Base-by-base conservation (phyloP, 2,329 filamentous ascomycete species). In the Aspergillus chevalieri region DNA sequence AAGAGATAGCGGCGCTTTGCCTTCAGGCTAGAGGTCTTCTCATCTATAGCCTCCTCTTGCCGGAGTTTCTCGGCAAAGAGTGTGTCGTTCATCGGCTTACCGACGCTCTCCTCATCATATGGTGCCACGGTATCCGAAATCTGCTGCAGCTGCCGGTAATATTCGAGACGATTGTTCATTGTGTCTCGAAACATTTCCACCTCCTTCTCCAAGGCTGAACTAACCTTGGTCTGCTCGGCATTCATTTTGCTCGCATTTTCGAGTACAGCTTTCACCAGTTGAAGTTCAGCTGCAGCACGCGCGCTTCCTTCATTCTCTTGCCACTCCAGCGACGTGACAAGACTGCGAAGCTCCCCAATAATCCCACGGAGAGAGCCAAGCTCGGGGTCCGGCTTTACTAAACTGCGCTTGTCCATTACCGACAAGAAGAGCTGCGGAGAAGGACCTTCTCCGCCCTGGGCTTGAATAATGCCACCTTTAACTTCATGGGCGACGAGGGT, bases 71-170 rank as follows among this genome's bases (percentile, higher is more conserved):
- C 59, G 7, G 65, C 57, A 34, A 77, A 74, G 17, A 81, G 71
- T 6, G 58, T 60, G 9, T 72, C 65, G 41, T 86, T 78, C 9
- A 85, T 73, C 2, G 74, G 74, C 10, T 80, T 74, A 19, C 84
- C 78, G 19, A 80, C 71, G 46, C 76, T 75, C 24, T 68, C 65
- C 9, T 85, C 84, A 49, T 89, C 84, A 49, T 87, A 87, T 1
- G 86, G 84, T 4, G 81, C 79, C 0, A 97, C 89, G 15, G 83
- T 88, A 63, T 97, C 92, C 0, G 91, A 96, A n/a, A 97, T 83
- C 22, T 82, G 80, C 64, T 97, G 93, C 9, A 97, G 77, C 62
- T 96, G 90, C 4, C 86, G 83, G 64, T 97, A 97, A 64, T 90
- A 97, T 50, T 93, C 89, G 0, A 96, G 72, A 12, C 93, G 84